Evolutionary conservation across 2,329 filamentous ascomycete genomes (phyloP).

Genomic region (Trichothecium sympodiale): DNA sequence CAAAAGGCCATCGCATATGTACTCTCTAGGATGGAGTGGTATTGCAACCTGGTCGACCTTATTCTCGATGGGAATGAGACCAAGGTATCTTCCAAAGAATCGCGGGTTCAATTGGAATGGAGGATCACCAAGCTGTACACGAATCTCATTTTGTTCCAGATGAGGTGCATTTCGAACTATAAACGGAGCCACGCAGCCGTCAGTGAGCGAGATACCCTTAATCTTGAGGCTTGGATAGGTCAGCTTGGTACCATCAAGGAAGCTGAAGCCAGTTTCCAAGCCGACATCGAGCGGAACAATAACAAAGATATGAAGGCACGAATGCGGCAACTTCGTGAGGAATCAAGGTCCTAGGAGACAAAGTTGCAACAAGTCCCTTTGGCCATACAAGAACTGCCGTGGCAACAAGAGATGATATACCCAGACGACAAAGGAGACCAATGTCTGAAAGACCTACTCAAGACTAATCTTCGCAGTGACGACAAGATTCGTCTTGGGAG

Average conservation of each 20-base stretch:
- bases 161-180: conserved; percentile 27
- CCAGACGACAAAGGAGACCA: not conserved
- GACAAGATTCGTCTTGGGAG: too few relatives aligned
- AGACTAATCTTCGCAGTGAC: too few relatives aligned
- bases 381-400: not conserved
- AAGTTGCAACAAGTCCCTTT: conserved; percentile 1
- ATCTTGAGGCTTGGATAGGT: conserved; percentile 23
- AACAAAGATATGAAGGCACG: conserved; percentile 4
- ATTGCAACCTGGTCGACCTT: conserved; percentile 17
- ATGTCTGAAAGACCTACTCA: not conserved
- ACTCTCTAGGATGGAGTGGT: conserved; percentile 23
- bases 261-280: conserved; percentile 11
- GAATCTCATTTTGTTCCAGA: conserved; percentile 26
- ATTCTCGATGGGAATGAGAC: conserved; percentile 13
- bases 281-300: conserved; percentile 7
- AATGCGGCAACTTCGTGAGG: conserved; percentile 1
- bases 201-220: conserved; percentile 17
- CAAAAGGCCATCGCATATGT: conserved; percentile 20
- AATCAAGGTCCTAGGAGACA: not conserved
- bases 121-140: conserved; percentile 25
- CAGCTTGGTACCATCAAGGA: conserved; percentile 14
- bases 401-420: not conserved
- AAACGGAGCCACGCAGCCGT: conserved; percentile 16
- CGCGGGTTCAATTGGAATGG: conserved; percentile 14
- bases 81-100: conserved; percentile 2